Conservation (phyloP, 768 basidiomycete genomes). For the Artomyces pyxidatus region DNA sequence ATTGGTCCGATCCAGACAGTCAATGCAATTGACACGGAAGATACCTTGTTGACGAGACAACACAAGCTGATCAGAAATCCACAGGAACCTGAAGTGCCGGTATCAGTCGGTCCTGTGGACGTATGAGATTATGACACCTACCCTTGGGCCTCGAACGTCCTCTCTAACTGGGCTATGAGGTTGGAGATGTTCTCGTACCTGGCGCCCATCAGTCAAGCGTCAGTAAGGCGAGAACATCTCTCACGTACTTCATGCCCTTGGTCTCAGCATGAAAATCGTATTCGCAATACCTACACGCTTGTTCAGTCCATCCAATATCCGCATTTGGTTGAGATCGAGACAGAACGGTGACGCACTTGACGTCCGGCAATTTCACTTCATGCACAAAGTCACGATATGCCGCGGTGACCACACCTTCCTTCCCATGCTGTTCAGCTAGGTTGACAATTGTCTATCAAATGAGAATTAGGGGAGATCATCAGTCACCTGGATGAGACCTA, state of each 20-base stretch:
- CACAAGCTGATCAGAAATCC: slow-evolving; percentile 63
- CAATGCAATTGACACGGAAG: slow-evolving; percentile 91
- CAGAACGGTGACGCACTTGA: slow-evolving; percentile 35
- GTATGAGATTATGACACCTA: slow-evolving; percentile 21
- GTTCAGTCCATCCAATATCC: neutral
- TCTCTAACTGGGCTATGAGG: slow-evolving; percentile 61
- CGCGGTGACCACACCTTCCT: slow-evolving; percentile 71
- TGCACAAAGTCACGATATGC: slow-evolving; percentile 68
- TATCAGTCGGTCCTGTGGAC: neutral
- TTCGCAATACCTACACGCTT: slow-evolving; percentile 49
- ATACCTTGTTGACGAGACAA: slow-evolving; percentile 80
- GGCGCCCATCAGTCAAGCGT: slow-evolving; percentile 6
- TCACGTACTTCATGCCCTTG: slow-evolving; percentile 81
- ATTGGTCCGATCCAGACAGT: slow-evolving; percentile 92
- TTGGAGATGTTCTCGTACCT: slow-evolving; percentile 89
- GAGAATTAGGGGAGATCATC: neutral
- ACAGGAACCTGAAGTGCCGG: slow-evolving; percentile 52
- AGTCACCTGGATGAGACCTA: slow-evolving; percentile 26
- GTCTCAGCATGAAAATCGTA: slow-evolving; percentile 96
- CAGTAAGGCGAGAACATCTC: neutral
- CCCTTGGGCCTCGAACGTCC: slow-evolving; percentile 77
- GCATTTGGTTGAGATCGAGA: neutral
- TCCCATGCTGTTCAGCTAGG: slow-evolving; percentile 85
- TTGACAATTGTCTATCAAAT: slow-evolving; percentile 66
- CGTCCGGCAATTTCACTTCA: slow-evolving; percentile 46